Evolutionary conservation across 129 eudicot genomes (phyloP), one percentile per base, ranked within the genome.

Genomic region (Chrysanthemum makinoi): DNA sequence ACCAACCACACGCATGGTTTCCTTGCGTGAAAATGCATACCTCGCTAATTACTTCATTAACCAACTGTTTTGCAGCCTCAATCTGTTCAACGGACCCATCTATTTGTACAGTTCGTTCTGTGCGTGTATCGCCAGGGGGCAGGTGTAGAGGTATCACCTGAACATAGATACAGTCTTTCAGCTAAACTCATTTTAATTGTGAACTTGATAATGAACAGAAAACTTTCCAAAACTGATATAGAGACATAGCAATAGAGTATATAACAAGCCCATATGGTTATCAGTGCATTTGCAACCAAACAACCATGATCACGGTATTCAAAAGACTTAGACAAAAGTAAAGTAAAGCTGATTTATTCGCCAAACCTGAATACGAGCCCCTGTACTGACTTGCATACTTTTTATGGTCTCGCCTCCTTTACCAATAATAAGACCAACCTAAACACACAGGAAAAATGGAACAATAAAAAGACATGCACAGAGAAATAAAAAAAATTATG

Each of bases 381-480:
- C 97, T 18, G 97, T 77, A 65, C 74, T 80, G 15, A 86, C 87
- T 80, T 95, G 99, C 88, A 95, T 95, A 80, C 55, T 90, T 73
- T 90, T 95, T 52, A 95, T 95, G 66, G 99, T 90, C 80, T 95
- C 99, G 6, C 99, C 99, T 13, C 96, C 96, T 86, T 95, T 95
- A 54, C 99, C 99, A 80, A 95, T 95, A 20, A 95, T 82, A 85
- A 95, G 93, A 18, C 99, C 99, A 80, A 95, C 99, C 99, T 95
- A 82, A 19, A 83, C 80, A 68, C 19, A 35, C 15, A 49, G 16
- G 44, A 1, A 28, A 18, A 54, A 17, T 5, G 5, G 1, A 54
- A 66, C 61, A 66, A 39, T 20, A 24, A 16, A 0, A 66, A 24
- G 44, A 3, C 56, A 69, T 2, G 7, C 19, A 10, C 26, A 30